phyloP scores from a whole-genome alignment of 1,284 basidiomycete species.

The Ganoderma meredithae region DNA sequence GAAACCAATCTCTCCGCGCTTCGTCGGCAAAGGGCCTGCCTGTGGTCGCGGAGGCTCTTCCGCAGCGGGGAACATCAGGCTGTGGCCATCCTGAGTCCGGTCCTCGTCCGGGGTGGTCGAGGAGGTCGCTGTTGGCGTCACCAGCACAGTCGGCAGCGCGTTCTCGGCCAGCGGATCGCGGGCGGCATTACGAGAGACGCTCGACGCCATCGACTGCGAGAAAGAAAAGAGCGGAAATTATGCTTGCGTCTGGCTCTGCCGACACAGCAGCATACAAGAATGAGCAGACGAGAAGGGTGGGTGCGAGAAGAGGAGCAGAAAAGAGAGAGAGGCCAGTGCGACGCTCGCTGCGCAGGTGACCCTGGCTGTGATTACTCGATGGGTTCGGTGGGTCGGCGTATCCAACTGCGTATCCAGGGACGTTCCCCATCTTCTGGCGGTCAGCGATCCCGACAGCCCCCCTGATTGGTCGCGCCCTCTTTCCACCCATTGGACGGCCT shows the following conservation, averaged over 20 bases:
- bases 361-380: conserved; percentile 6
- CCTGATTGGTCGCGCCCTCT: conserved; percentile 15
- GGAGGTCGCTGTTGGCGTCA: conserved; percentile 30
- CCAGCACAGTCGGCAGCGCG: conserved; percentile 33
- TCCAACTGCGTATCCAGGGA: conserved; percentile 18
- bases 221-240: conserved; percentile 32
- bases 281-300: conserved; percentile 16
- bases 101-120: conserved; percentile 13
- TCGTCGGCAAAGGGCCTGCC: conserved; percentile 67
- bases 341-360: conserved; percentile 2
- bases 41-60: conserved; percentile 46
- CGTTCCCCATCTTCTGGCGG: neutral
- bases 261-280: conserved; percentile 35
- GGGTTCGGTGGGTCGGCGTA: conserved; percentile 5
- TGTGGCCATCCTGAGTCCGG: conserved; percentile 7
- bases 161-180: conserved; percentile 36
- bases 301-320: conserved; percentile 12
- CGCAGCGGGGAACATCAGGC: neutral
- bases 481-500: conserved; percentile 11
- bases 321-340: conserved; percentile 10
- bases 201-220: conserved; percentile 30
- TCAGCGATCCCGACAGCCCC: conserved; percentile 1
- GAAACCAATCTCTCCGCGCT: conserved; percentile 73
- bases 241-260: conserved; percentile 48
- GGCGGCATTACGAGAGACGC: conserved; percentile 27